Percentiles rank a stretch among this genome's conserved stretches.
Conservation (phyloP, 1,284 basidiomycete species). For the Leccinum insolens region DNA sequence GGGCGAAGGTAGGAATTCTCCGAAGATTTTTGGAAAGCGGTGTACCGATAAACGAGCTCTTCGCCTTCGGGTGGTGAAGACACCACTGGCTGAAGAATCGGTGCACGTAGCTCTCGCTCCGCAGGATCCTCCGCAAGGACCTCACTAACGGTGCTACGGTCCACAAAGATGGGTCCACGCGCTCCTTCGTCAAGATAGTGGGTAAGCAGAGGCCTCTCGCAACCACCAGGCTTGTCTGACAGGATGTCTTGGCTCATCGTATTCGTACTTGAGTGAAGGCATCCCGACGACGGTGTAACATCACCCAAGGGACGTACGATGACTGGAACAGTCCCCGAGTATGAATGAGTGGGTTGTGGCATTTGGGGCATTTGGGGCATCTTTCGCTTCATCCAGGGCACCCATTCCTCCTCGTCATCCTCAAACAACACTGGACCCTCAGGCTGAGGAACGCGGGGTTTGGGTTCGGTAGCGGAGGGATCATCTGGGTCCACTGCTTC, state of each 20-base stretch:
- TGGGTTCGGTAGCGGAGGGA: not conserved
- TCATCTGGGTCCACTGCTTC: not conserved
- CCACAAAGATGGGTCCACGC: conserved; percentile 16
- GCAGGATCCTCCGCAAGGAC: not conserved
- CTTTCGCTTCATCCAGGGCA: conserved; percentile 7
- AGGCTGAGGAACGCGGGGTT: not conserved
- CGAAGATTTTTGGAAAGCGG: too few species aligned
- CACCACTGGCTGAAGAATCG: conserved; percentile 2
- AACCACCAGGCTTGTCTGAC: not conserved
- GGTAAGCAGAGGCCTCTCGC: not conserved
- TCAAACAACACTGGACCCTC: not conserved
- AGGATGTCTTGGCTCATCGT: not conserved
- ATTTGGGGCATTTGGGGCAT: not conserved
- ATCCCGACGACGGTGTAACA: not conserved
- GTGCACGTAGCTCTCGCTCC: conserved; percentile 11
- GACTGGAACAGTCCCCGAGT: not conserved
- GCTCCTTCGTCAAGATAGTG: conserved; percentile 16
- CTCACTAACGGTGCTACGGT: not conserved
- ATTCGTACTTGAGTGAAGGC: not conserved
- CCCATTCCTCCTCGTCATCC: conserved; percentile 13
- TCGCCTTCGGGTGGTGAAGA: conserved; percentile 10
- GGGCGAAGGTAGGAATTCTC: not conserved
- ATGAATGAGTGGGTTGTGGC: not conserved
- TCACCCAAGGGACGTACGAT: not conserved
- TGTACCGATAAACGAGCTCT: conserved; percentile 5